Conservation (phyloP, 768 basidiomycete genomes). For the Dacryopinax spathularia region DNA sequence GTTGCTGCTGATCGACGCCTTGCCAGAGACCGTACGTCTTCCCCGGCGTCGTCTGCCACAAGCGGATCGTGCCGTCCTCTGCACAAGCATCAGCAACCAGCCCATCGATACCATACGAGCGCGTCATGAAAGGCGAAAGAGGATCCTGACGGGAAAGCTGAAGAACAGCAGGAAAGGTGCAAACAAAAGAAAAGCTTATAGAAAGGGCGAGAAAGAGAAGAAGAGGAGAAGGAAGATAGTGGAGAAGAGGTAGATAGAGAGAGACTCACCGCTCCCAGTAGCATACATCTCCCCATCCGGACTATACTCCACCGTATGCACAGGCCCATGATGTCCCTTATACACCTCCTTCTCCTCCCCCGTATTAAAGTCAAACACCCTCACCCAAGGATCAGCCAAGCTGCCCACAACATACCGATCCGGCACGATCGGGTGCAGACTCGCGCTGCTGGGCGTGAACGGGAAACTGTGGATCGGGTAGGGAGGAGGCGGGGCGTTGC, state of each 20-base stretch:
- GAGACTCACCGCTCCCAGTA: constrained; percentile 75
- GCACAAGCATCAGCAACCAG: constrained; percentile 10
- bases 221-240: neutral
- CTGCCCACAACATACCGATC: constrained; percentile 90
- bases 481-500: constrained; percentile 21
- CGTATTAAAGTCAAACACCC: constrained; percentile 69
- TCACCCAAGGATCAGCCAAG: constrained; percentile 86
- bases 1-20: neutral
- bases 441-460: constrained; percentile 75
- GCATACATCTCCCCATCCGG: constrained; percentile 98
- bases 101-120: neutral
- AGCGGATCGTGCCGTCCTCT: constrained; percentile 67
- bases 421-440: constrained; percentile 76
- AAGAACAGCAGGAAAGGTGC: neutral
- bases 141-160: neutral
- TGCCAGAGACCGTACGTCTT: constrained; percentile 76
- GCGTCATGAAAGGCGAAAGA: constrained; percentile 7
- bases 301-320: constrained; percentile 84
- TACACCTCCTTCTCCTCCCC: constrained; percentile 83
- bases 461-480: constrained; percentile 57
- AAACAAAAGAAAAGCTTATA: constrained; percentile 7
- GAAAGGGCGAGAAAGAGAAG: neutral
- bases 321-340: constrained; percentile 95
- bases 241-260: neutral
- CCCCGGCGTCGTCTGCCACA: constrained; percentile 95